Conservation (phyloP, 1,284 basidiomycete species). For the Marasmius oreades region DNA sequence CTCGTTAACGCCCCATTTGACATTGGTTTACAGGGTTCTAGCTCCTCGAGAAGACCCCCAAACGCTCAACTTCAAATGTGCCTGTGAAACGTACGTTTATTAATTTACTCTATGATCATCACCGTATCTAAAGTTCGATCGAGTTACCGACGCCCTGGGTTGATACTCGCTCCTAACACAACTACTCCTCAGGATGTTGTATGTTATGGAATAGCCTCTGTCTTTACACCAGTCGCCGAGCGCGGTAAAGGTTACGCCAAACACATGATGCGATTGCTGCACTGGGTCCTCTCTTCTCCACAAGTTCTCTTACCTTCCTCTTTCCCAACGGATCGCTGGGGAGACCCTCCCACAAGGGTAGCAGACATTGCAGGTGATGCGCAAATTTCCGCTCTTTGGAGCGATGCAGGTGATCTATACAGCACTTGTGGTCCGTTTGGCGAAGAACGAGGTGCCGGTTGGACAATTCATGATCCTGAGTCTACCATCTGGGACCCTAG, state of each 20-base stretch:
- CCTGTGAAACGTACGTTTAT: slow-evolving; percentile 38
- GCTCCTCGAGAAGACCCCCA: slow-evolving; percentile 35
- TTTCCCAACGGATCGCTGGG: slow-evolving; percentile 38
- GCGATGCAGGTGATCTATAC: slow-evolving; percentile 64
- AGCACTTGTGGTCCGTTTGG: slow-evolving; percentile 35
- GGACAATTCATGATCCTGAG: slow-evolving; percentile 37
- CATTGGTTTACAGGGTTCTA: slow-evolving; percentile 35
- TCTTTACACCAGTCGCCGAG: slow-evolving; percentile 43
- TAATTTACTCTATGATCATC: not conserved
- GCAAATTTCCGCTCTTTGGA: slow-evolving; percentile 56
- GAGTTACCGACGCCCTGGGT: slow-evolving; percentile 31
- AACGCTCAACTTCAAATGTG: slow-evolving; percentile 36
- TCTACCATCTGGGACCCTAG: slow-evolving; percentile 43
- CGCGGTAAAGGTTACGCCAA: slow-evolving; percentile 46
- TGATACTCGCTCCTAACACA: slow-evolving; percentile 16
- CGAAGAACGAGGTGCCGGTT: slow-evolving; percentile 35
- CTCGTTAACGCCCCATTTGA: not conserved
- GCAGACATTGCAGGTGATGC: slow-evolving; percentile 24
- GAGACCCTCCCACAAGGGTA: slow-evolving; percentile 27
- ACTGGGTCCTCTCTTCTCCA: slow-evolving; percentile 41
- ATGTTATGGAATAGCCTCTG: slow-evolving; percentile 46
- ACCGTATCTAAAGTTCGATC: not conserved
- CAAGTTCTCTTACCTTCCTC: slow-evolving; percentile 16
- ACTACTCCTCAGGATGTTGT: slow-evolving; percentile 21
- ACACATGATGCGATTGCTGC: slow-evolving; percentile 52